Evolutionary conservation across 2,329 filamentous ascomycete species (phyloP).

Genomic region (Lomentospora prolificans): DNA sequence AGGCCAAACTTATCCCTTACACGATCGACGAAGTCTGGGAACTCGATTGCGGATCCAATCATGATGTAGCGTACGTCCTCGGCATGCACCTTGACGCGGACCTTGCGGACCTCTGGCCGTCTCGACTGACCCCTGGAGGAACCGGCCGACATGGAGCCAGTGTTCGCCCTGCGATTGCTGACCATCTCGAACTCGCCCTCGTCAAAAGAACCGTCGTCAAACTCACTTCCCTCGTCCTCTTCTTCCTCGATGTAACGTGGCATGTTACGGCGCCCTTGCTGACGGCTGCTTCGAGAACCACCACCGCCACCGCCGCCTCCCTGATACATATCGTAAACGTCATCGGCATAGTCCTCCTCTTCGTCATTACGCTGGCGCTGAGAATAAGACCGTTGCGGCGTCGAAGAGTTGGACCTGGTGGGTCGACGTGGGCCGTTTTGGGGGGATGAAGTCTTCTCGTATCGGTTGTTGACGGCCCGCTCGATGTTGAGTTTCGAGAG

Average conservation of each 20-base stretch:
- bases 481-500: slow-evolving; percentile 56
- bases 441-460: slow-evolving; percentile 43
- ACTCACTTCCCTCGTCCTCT: slow-evolving; percentile 64
- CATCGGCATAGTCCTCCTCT: slow-evolving; percentile 55
- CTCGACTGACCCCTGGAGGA: slow-evolving; percentile 45
- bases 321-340: slow-evolving; percentile 57
- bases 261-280: slow-evolving; percentile 32
- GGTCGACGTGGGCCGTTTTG: slow-evolving; percentile 18
- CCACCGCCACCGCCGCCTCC: slow-evolving; percentile 19
- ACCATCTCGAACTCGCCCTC: slow-evolving; percentile 76
- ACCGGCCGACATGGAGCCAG: slow-evolving; percentile 33
- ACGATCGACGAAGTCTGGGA: slow-evolving; percentile 65
- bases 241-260: slow-evolving; percentile 68
- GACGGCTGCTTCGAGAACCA: slow-evolving; percentile 30
- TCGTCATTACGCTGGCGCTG: slow-evolving; percentile 30
- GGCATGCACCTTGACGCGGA: slow-evolving; percentile 85
- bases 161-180: slow-evolving; percentile 37
- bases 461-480: slow-evolving; percentile 41
- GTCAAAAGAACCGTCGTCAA: slow-evolving; percentile 61
- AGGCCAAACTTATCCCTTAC: slow-evolving; percentile 84
- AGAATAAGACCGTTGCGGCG: slow-evolving; percentile 10
- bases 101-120: slow-evolving; percentile 60
- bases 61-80: slow-evolving; percentile 87
- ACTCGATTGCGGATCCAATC: slow-evolving; percentile 63
- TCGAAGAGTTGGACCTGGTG: slow-evolving; percentile 1